These are phyloP conservation scores for Aphanocladium album DNA, from an alignment of 2,329 filamentous ascomycete genomes.

Conservation along the genomic window DNA sequence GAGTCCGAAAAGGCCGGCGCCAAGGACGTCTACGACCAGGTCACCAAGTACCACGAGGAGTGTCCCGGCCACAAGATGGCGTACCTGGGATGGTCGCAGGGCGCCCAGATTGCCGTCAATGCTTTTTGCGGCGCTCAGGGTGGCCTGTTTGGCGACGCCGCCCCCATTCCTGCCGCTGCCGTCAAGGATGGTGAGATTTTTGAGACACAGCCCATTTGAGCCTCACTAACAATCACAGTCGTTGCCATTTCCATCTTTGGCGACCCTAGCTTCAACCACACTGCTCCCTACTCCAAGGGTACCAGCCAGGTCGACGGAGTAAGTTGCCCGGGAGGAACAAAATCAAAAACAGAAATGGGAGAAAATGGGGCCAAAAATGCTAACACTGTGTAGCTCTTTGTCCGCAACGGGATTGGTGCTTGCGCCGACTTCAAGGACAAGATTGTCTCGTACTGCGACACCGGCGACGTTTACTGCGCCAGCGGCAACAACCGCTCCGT, in stretches of 20 bases:
- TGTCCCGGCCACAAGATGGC: conserved; percentile 38
- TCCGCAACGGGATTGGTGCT: conserved; percentile 27
- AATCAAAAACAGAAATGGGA: too few relatives aligned
- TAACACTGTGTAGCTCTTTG: conserved; percentile 28
- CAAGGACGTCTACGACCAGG: conserved; percentile 24
- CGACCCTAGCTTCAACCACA: conserved; percentile 35
- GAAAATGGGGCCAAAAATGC: neutral
- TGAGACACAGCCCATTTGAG: neutral
- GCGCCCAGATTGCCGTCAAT: conserved; percentile 34
- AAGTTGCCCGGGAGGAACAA: conserved; percentile 16
- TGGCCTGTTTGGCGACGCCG: conserved; percentile 22
- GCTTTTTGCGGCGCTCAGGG: conserved; percentile 33
- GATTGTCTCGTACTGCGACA: conserved; percentile 37
- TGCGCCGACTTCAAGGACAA: conserved; percentile 33
- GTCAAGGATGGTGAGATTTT: conserved; percentile 29
- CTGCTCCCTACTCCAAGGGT: conserved; percentile 31
- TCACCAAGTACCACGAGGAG: conserved; percentile 27
- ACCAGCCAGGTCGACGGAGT: conserved; percentile 34
- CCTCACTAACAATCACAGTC: conserved; percentile 25
- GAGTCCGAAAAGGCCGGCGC: conserved; percentile 31
- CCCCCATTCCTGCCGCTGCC: conserved; percentile 22
- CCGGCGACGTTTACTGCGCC: conserved; percentile 37
- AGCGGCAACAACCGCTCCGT: conserved; percentile 23
- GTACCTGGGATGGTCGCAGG: conserved; percentile 39
- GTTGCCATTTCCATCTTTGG: conserved; percentile 37